phyloP scores from a whole-genome alignment of 23 red algal species.

The Gracilaria domingensis region DNA sequence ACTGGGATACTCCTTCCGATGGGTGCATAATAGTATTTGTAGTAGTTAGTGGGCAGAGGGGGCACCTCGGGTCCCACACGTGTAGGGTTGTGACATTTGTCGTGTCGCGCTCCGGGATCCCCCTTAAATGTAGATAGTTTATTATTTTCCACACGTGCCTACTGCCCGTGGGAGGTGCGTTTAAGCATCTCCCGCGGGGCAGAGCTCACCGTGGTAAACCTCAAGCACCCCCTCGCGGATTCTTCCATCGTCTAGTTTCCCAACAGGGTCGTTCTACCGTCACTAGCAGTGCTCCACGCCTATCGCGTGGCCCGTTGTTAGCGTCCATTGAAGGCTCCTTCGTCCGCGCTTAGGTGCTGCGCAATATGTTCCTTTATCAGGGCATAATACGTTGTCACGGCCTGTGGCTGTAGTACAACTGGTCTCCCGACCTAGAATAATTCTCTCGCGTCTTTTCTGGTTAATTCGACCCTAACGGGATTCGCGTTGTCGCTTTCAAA shows the following conservation, averaged over 20 bases:
- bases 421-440: conserved; percentile 34
- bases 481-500: not conserved
- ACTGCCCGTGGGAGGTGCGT: not conserved
- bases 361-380: not conserved
- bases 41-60: no score
- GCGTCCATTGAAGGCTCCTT: not conserved
- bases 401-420: not conserved
- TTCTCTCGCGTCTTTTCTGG: not conserved
- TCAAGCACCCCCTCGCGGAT: not conserved
- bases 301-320: conserved; percentile 34
- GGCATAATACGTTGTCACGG: not conserved
- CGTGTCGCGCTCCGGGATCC: not conserved
- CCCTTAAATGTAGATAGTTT: not conserved
- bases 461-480: conserved; percentile 3
- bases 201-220: not conserved
- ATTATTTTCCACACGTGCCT: not conserved
- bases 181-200: not conserved
- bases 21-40: no score
- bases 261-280: not conserved
- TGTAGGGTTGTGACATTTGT: no score
- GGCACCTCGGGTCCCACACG: no score
- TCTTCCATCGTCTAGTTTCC: conserved; percentile 2
- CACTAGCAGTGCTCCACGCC: not conserved
- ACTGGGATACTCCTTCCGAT: no score
- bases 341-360: not conserved